Evolutionary conservation across 2,329 filamentous ascomycete species (phyloP).

Genomic region (Myriosclerotinia curreyana): DNA sequence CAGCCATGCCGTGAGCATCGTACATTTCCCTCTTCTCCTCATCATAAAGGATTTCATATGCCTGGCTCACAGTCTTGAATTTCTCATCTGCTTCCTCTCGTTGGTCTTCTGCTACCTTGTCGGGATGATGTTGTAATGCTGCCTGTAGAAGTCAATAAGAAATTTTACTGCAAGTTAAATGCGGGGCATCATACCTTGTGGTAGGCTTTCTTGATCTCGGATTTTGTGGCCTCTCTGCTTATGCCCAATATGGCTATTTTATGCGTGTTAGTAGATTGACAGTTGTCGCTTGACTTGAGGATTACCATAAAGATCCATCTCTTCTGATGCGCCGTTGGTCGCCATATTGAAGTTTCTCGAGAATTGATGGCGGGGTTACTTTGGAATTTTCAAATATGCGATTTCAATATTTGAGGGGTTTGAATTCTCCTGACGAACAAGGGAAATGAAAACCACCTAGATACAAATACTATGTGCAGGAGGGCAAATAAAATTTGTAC

Average conservation of each 20-base stretch:
- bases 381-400: not conserved
- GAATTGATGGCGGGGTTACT: constrained; percentile 13
- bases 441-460: not conserved
- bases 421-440: not conserved
- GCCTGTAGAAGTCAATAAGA: constrained; percentile 52
- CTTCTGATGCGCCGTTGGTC: constrained; percentile 35
- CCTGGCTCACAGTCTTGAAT: constrained; percentile 90
- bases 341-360: constrained; percentile 32
- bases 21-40: constrained; percentile 91
- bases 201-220: constrained; percentile 93
- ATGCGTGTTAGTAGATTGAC: constrained; percentile 33
- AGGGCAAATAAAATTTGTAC: not conserved
- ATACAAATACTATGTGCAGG: constrained; percentile 14
- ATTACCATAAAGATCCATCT: constrained; percentile 62
- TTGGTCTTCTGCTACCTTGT: constrained; percentile 87
- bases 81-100: constrained; percentile 81
- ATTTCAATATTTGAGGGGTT: not conserved
- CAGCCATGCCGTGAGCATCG: constrained; percentile 92
- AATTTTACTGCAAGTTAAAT: constrained; percentile 20
- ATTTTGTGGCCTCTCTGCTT: constrained; percentile 65
- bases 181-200: constrained; percentile 65
- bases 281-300: constrained; percentile 5
- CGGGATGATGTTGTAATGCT: constrained; percentile 84
- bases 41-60: constrained; percentile 96
- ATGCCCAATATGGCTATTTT: constrained; percentile 75